Percentiles rank a stretch among this genome's conserved stretches.
Conservation (phyloP, 192 early-diverging fungal genomes). For the Jimgerdemannia flammicorona region DNA sequence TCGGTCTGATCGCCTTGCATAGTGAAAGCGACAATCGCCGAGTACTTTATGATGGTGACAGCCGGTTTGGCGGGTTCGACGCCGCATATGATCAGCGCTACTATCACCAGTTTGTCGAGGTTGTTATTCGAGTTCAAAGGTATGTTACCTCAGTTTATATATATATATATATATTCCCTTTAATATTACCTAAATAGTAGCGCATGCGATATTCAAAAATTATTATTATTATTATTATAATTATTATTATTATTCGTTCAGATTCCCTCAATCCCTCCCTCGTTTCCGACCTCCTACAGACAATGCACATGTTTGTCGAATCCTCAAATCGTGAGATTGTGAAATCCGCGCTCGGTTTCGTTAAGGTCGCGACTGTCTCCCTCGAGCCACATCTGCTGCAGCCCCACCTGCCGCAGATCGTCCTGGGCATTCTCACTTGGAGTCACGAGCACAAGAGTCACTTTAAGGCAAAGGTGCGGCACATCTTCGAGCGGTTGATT, state of each 20-base stretch:
- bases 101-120: slow-evolving; percentile 77
- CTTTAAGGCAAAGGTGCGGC: slow-evolving; percentile 88
- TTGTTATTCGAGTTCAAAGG: slow-evolving; percentile 91
- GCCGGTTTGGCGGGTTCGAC: slow-evolving; percentile 93
- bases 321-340: slow-evolving; percentile 87
- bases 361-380: slow-evolving; percentile 86
- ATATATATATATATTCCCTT: neutral
- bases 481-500: slow-evolving; percentile 89
- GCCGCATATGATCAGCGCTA: slow-evolving; percentile 88
- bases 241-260: slow-evolving; percentile 1
- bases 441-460: slow-evolving; percentile 82
- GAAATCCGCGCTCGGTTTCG: slow-evolving; percentile 86
- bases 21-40: slow-evolving; percentile 55
- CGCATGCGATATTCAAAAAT: no score
- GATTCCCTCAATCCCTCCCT: slow-evolving; percentile 59
- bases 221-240: neutral
- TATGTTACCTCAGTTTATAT: slow-evolving; percentile 9
- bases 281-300: slow-evolving; percentile 71
- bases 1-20: slow-evolving; percentile 1
- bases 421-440: slow-evolving; percentile 73
- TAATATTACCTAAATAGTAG: no score
- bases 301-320: slow-evolving; percentile 76
- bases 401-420: slow-evolving; percentile 69
- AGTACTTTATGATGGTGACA: slow-evolving; percentile 91
- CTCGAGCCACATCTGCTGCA: slow-evolving; percentile 69